A percentile compares a stretch with the other conserved stretches of the same genome.
phyloP scores from a whole-genome alignment of 2,329 filamentous ascomycete species.

The Venturia carpophila region DNA sequence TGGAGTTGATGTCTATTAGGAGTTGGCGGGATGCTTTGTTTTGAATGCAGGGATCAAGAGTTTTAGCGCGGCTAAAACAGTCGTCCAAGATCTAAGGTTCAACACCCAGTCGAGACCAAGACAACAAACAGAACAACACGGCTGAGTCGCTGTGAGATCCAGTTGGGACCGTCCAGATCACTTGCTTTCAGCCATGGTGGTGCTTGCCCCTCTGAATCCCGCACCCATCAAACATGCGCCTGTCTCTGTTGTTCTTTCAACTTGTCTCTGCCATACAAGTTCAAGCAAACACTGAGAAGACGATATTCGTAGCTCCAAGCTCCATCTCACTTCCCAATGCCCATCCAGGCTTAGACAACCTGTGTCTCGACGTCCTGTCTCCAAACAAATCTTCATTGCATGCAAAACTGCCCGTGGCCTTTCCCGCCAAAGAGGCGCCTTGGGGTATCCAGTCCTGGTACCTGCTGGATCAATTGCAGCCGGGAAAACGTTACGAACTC shows the following conservation, averaged over 20 bases:
- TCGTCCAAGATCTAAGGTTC: neutral
- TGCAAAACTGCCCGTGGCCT: constrained; percentile 58
- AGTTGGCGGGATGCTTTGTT: neutral
- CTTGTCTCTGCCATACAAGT: constrained; percentile 21
- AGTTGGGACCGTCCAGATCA: neutral
- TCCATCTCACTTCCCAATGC: constrained; percentile 48
- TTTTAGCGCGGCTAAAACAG: neutral
- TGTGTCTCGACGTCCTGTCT: constrained; percentile 59
- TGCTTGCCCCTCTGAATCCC: neutral
- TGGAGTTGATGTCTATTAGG: constrained; percentile 7
- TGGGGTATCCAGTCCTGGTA: constrained; percentile 68
- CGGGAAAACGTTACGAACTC: constrained; percentile 76
- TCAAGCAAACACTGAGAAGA: constrained; percentile 79
- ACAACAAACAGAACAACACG: neutral
- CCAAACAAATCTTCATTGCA: constrained; percentile 49
- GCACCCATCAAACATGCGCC: neutral
- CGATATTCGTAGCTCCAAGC: constrained; percentile 71
- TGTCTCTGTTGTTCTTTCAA: constrained; percentile 4
- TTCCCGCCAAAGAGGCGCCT: constrained; percentile 49
- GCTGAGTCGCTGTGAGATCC: neutral
- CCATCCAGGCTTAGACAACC: constrained; percentile 47
- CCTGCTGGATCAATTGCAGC: constrained; percentile 60
- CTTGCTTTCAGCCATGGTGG: neutral
- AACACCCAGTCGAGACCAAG: neutral
- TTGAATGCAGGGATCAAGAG: neutral